Evolutionary conservation across 129 eudicot genomes (phyloP), one percentile per base, ranked within the genome.

Genomic region (Artemisia tridentata): DNA sequence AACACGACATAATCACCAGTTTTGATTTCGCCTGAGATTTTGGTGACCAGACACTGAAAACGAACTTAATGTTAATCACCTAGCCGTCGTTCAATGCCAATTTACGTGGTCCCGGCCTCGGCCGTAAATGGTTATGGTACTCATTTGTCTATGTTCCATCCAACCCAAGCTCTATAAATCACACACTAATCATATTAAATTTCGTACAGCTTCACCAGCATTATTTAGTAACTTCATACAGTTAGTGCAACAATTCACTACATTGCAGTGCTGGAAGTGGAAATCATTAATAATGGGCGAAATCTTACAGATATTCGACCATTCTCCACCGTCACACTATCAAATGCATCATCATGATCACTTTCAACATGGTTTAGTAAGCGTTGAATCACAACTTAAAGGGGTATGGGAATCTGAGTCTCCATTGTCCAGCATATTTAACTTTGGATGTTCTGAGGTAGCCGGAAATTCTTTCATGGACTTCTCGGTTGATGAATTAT

Each of bases 401-500:
- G 14, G 75, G 49, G 52, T 55, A 6, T 31, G 21, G 12, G 71
- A 69, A 20, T 76, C 75, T 31, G 48, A 13, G 27, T 50, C 68
- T 8, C 45, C 65, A 6, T n/a, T 31, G 29, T 23, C 31, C 29
- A 69, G 69, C 50, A 23, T 7, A 14, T 60, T 76, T 11, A 63
- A 29, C 47, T 18, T 17, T 7, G 17, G n/a, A 19, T 52, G 80
- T 59, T 50, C 64, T 7, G 75, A 69, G 55, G 50, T 68, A 8
- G 66, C 20, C 9, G 75, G 56, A 69, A 29, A 54, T 68, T 17
- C 54, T 34, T 59, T 76, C 29, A 46, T 23, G 25, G 11, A 13
- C 60, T 67, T 75, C 3, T 52, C 81, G 23, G 65, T 70, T 70
- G 76, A 77, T 70, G 81, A 62, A 53, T 60, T 77, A 27, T 77